Conservation (phyloP, 176 grass and related monocot species). For the Phoenix dactylifera region DNA sequence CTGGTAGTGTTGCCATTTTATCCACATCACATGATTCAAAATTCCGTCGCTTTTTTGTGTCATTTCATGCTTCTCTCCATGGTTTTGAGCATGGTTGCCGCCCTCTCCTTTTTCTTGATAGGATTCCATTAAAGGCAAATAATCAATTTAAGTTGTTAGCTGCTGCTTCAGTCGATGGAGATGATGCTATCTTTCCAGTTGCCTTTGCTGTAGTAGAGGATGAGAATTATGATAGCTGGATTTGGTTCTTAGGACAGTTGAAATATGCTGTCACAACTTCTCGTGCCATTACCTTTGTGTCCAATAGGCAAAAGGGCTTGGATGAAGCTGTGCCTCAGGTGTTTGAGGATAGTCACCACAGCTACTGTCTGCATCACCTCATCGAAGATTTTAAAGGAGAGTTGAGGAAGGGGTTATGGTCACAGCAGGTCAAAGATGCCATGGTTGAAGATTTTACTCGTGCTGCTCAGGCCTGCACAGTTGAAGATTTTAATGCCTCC, state of each 20-base stretch:
- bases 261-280: conserved; percentile 62
- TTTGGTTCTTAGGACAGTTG: conserved; percentile 90
- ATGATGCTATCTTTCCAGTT: conserved; percentile 82
- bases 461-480: conserved; percentile 65
- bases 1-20: conserved; percentile 74
- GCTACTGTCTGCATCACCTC: conserved; percentile 83
- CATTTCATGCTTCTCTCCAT: conserved; percentile 90
- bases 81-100: conserved; percentile 79
- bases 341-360: conserved; percentile 68
- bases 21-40: conserved; percentile 69
- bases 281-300: conserved; percentile 63
- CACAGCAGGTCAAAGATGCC: conserved; percentile 66
- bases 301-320: conserved; percentile 74
- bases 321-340: conserved; percentile 79
- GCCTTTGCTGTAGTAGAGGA: conserved; percentile 92
- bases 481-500: conserved; percentile 86
- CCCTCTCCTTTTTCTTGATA: conserved; percentile 90
- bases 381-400: conserved; percentile 90
- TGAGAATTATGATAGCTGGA: conserved; percentile 86
- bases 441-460: conserved; percentile 92
- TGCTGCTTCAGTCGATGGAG: conserved; percentile 77
- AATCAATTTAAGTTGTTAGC: conserved; percentile 84
- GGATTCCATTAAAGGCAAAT: conserved; percentile 77
- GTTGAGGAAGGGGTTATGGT: conserved; percentile 68
- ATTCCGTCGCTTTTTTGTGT: conserved; percentile 86